Conservation (phyloP, 2,329 filamentous ascomycete genomes). For the Claviceps africana region DNA sequence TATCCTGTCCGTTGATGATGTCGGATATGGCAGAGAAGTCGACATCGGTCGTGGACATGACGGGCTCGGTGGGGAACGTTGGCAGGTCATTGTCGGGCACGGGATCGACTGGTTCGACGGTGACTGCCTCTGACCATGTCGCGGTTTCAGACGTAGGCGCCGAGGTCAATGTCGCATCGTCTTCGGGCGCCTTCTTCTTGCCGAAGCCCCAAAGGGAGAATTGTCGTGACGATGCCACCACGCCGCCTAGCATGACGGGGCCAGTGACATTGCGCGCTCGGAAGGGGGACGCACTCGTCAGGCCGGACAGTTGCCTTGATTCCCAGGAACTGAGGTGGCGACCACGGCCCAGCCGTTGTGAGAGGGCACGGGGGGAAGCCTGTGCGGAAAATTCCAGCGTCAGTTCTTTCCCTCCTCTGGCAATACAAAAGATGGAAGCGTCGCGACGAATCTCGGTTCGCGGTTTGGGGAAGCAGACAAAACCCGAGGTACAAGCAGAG, state of each 20-base stretch:
- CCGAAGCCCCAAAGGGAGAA: conserved; percentile 23
- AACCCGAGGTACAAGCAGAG: background rate
- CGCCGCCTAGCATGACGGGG: conserved; percentile 18
- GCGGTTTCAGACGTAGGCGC: conserved; percentile 6
- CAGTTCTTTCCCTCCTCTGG: background rate
- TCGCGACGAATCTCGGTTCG: too few relatives aligned
- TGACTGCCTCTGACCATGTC: conserved; percentile 8
- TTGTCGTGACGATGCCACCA: conserved; percentile 16
- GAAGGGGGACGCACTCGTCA: conserved; percentile 12
- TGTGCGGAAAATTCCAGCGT: conserved; percentile 1
- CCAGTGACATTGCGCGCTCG: conserved; percentile 11
- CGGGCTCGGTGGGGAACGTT: conserved; percentile 10
- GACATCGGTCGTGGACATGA: conserved; percentile 16
- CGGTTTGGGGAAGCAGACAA: background rate
- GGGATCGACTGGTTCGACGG: conserved; percentile 2
- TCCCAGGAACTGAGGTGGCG: conserved; percentile 20
- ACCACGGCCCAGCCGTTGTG: conserved; percentile 19
- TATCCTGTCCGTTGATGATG: conserved; percentile 25
- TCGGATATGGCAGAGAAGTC: conserved; percentile 21
- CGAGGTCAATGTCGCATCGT: conserved; percentile 4
- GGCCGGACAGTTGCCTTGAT: conserved; percentile 8
- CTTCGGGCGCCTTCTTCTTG: conserved; percentile 12
- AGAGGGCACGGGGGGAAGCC: conserved; percentile 14
- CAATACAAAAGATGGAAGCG: background rate
- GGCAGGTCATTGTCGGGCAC: conserved; percentile 7